Base-by-base conservation (phyloP, 1,284 basidiomycete species). In the Thecaphora thlaspeos region DNA sequence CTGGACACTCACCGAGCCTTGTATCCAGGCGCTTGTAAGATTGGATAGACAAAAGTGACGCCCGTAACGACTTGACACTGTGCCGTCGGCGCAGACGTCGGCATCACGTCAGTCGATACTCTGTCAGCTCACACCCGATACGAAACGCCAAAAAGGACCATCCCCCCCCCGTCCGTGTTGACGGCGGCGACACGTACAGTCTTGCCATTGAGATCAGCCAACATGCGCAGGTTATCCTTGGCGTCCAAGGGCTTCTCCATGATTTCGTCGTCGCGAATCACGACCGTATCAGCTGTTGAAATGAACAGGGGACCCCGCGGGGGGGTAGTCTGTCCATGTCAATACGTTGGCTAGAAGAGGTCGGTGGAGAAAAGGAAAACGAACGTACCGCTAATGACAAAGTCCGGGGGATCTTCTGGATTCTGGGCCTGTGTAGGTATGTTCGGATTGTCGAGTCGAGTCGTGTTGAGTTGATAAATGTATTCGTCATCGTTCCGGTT, bases 161-260 rank as follows among this genome's bases (percentile, higher is more conserved):
- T n/a, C n/a, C n/a, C n/a, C n/a, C n/a, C n/a, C n/a, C n/a, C n/a
- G n/a, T n/a, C n/a, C n/a, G n/a, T n/a, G n/a, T n/a, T 28, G 26
- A 34, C 11, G 4, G 11, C 10, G 32, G 11, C 9, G 15, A 14
- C 2, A 55, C 65, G n/a, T 47, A 61, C 66, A 11, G 51, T 46
- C 38, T 47, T 50, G 18, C 70, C 70, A 19, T 92, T 91, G 68
- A 96, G 82, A 56, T 94, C 88, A 24, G 88, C 81, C 42, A 97
- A 81, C 89, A 91, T 94, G 19, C 88, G 84, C 37, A 90, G 74
- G 74, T 97, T 92, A 68, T 97, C 93, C 32, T 82, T 84, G 71
- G 88, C 87, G 36, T 85, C 84, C 0, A 72, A 50, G 0, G 94
- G 94, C 78, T 97, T 98, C 79, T 98, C 94, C 8, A 97, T 81